A percentile compares a stretch with the other conserved stretches of the same genome.
These are phyloP conservation scores for Puccinia sorghi DNA, from an alignment of 1,284 basidiomycete species.

Conservation along the genomic window DNA sequence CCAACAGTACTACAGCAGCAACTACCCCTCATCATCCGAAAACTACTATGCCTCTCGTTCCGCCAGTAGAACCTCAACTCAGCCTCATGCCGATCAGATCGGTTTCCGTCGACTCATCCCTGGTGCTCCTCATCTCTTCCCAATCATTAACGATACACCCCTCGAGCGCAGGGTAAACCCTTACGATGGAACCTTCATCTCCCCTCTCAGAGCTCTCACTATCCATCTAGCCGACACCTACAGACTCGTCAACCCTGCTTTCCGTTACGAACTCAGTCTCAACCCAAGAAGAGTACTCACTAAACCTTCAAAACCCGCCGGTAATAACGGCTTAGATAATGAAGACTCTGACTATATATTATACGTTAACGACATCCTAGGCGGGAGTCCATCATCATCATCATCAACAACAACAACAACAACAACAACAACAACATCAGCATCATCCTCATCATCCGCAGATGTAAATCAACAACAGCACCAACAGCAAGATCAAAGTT, in stretches of 20 bases:
- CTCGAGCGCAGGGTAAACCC: conserved; percentile 36
- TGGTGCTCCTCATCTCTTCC: conserved; percentile 19
- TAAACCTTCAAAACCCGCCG: conserved; percentile 87
- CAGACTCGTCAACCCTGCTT: conserved; percentile 84
- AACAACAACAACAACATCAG: background rate
- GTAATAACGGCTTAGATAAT: conserved; percentile 94
- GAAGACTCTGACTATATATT: conserved; percentile 97
- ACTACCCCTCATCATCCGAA: conserved; percentile 3
- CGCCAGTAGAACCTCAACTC: conserved; percentile 29
- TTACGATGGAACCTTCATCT: conserved; percentile 35
- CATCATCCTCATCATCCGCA: background rate
- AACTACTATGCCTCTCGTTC: conserved; percentile 48
- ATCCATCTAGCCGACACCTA: conserved; percentile 83
- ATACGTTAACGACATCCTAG: conserved; percentile 93
- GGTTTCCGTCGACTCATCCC: conserved; percentile 28
- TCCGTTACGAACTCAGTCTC: conserved; percentile 85
- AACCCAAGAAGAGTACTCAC: conserved; percentile 92
- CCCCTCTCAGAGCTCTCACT: conserved; percentile 79
- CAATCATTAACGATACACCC: conserved; percentile 26
- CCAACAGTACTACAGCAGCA: background rate
- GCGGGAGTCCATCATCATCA: conserved; percentile 60
- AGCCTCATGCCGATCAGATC: conserved; percentile 16
- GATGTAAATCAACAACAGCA: background rate
- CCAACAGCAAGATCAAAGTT: background rate
- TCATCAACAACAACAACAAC: background rate